Evolutionary conservation across 495 filamentous ascomycete species (phyloP).

Genomic region (Rusavskia elegans): DNA sequence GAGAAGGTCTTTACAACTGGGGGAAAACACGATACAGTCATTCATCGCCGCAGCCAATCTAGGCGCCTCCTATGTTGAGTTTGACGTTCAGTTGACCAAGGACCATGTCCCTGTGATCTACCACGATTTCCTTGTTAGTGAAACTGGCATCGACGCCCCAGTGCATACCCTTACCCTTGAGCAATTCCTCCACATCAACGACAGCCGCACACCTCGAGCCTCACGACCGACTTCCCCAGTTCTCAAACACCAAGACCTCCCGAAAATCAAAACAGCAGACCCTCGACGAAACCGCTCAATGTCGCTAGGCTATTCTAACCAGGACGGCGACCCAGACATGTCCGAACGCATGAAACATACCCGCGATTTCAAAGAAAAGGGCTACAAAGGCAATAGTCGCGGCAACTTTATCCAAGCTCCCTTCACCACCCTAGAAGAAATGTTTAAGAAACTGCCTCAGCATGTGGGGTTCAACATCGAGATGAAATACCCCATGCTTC

Average conservation of each 20-base stretch:
- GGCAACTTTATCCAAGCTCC: constrained; percentile 88
- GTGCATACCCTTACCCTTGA: constrained; percentile 91
- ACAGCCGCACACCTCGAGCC: constrained; percentile 27
- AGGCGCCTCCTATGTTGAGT: constrained; percentile 77
- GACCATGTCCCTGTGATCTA: constrained; percentile 98
- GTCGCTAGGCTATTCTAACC: constrained; percentile 35
- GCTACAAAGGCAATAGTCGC: constrained; percentile 89
- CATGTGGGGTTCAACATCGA: constrained; percentile 93
- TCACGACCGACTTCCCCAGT: constrained; percentile 33
- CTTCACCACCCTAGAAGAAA: constrained; percentile 86
- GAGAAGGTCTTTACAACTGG: constrained; percentile 75
- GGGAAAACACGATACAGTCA: constrained; percentile 88
- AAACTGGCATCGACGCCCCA: constrained; percentile 94
- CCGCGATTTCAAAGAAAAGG: constrained; percentile 78
- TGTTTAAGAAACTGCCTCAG: constrained; percentile 71
- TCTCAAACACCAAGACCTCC: constrained; percentile 4
- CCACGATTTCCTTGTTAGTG: constrained; percentile 96
- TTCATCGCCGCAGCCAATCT: constrained; percentile 93
- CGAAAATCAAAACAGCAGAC: constrained; percentile 6
- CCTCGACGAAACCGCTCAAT: constrained; percentile 32
- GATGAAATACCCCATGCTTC: constrained; percentile 97
- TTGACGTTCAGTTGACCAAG: constrained; percentile 94
- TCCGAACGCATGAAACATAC: constrained; percentile 95
- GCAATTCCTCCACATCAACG: constrained; percentile 79
- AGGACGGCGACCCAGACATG: constrained; percentile 40